Evolutionary conservation across 192 early-diverging fungal species (phyloP).

Genomic region (Linnemannia exigua): DNA sequence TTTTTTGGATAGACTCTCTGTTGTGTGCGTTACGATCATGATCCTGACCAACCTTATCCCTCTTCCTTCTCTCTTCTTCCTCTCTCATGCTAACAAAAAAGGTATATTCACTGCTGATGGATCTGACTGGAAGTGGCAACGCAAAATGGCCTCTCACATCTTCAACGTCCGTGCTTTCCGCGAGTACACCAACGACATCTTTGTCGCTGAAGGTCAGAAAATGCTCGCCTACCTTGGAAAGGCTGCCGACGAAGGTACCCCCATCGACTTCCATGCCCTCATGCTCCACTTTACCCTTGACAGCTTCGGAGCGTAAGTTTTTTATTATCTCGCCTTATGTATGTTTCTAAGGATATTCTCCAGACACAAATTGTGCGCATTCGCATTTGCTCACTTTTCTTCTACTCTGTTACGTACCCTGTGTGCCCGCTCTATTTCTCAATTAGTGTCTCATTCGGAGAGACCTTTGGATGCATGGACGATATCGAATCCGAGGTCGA

Average conservation of each 20-base stretch:
- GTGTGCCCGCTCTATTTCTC: no score
- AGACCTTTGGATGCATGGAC: constrained; percentile 6
- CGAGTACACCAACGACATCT: constrained; percentile 26
- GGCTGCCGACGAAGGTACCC: constrained; percentile 18
- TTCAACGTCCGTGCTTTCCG: constrained; percentile 23
- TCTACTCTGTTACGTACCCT: no score
- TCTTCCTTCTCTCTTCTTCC: no score
- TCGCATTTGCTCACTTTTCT: no score
- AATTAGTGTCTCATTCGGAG: constrained; percentile 14
- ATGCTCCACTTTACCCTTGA: constrained; percentile 53
- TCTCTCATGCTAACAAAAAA: no score
- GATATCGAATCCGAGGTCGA: neutral
- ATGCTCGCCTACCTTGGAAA: constrained; percentile 12
- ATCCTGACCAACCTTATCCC: no score
- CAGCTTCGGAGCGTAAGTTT: constrained; percentile 21
- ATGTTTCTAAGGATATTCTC: no score
- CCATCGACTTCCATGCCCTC: constrained; percentile 53
- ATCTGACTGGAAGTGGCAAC: constrained; percentile 6
- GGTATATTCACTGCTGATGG: constrained; percentile 17
- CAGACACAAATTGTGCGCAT: no score
- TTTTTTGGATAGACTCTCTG: no score
- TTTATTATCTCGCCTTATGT: no score
- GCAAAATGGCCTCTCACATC: neutral
- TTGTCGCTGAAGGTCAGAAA: constrained; percentile 13
- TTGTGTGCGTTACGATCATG: no score